These are phyloP conservation scores for Pseudogymnoascus sp. DNA, from an alignment of 2,329 filamentous ascomycete genomes.

Conservation along the genomic window DNA sequence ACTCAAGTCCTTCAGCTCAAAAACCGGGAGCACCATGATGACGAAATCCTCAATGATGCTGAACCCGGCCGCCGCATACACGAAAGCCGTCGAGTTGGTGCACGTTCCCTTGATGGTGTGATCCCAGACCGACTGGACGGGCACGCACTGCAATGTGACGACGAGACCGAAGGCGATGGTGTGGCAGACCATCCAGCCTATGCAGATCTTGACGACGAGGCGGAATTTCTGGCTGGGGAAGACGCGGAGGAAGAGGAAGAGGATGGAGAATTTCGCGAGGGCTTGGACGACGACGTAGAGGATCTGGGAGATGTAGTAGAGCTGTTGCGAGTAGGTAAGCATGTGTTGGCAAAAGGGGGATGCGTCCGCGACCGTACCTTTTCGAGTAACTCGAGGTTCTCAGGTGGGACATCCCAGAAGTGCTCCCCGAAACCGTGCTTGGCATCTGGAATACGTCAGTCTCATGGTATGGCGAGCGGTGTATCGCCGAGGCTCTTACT, in stretches of 20 bases:
- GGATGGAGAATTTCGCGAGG: slow-evolving; percentile 10
- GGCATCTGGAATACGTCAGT: background rate
- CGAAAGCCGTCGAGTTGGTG: slow-evolving; percentile 54
- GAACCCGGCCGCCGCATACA: slow-evolving; percentile 56
- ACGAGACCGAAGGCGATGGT: slow-evolving; percentile 12
- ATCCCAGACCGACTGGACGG: slow-evolving; percentile 14
- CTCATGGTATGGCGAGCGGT: background rate
- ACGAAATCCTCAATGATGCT: slow-evolving; percentile 61
- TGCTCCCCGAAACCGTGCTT: slow-evolving; percentile 2
- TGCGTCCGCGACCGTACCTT: background rate
- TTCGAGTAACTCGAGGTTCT: background rate
- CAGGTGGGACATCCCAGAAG: background rate
- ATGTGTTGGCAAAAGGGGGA: background rate
- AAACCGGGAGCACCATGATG: slow-evolving; percentile 56
- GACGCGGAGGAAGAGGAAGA: slow-evolving; percentile 7
- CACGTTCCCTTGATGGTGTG: slow-evolving; percentile 32
- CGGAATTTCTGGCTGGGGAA: background rate
- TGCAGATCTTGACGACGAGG: slow-evolving; percentile 1
- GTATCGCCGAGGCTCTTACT: slow-evolving; percentile 11
- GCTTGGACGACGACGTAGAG: background rate
- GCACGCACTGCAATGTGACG: slow-evolving; percentile 15
- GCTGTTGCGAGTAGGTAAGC: background rate
- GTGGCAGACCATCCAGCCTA: slow-evolving; percentile 11
- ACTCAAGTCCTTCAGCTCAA: slow-evolving; percentile 53
- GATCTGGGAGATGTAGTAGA: slow-evolving; percentile 8